Conservation (phyloP, 352 stramenopile genomes). For the Globisporangium canariense region DNA sequence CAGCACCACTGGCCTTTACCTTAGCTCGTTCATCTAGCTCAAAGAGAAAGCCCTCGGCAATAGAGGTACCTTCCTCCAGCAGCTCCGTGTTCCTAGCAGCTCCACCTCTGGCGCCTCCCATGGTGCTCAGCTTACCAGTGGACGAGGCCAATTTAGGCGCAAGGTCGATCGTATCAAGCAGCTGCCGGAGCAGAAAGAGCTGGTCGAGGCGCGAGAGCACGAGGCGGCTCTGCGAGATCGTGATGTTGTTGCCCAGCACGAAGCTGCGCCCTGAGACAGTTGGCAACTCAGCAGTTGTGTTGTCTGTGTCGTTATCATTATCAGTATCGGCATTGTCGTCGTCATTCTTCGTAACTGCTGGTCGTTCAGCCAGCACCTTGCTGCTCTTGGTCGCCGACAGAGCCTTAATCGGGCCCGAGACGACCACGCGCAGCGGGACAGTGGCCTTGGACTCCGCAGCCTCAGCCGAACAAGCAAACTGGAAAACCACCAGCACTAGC, state of each 20-base stretch:
- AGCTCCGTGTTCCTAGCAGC: background rate
- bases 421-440: background rate
- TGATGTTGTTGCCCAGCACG: conserved; percentile 16
- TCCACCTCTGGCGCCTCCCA: background rate
- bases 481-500: background rate
- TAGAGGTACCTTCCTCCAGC: background rate
- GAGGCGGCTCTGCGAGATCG: conserved; percentile 15
- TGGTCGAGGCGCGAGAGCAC: conserved; percentile 17
- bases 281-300: background rate
- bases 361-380: background rate
- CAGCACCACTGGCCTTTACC: background rate
- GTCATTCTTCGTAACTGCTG: too few species aligned
- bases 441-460: background rate
- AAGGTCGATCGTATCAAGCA: conserved; percentile 13
- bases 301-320: background rate
- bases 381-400: background rate
- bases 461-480: background rate
- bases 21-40: background rate
- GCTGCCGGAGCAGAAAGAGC: conserved; percentile 9
- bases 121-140: background rate
- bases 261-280: conserved; percentile 5
- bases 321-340: background rate
- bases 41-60: conserved; percentile 7
- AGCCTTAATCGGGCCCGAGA: background rate
- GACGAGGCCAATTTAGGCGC: conserved; percentile 1